Evolutionary conservation across 2,329 filamentous ascomycete genomes (phyloP).

Genomic region (Atkinsonella texensis): DNA sequence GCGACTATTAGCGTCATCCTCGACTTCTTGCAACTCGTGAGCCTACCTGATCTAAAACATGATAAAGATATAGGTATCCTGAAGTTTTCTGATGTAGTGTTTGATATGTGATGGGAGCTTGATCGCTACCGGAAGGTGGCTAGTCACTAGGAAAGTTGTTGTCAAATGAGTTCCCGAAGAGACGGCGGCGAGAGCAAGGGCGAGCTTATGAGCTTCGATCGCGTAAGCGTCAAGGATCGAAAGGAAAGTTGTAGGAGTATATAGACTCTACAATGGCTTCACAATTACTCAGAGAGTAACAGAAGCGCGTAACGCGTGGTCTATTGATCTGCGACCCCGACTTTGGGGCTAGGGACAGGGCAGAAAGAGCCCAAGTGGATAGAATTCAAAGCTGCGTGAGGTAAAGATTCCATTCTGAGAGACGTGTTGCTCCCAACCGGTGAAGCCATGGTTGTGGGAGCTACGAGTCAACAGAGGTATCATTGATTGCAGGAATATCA

Average conservation of each 20-base stretch:
- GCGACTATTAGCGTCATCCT: neutral
- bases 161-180: neutral
- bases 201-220: neutral
- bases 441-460: slow-evolving; percentile 3
- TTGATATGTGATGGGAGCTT: neutral
- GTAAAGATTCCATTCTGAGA: neutral
- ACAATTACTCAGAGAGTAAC: slow-evolving; percentile 11
- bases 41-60: slow-evolving; percentile 3
- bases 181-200: neutral
- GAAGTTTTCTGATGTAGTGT: neutral
- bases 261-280: slow-evolving; percentile 12
- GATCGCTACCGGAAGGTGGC: too few relatives aligned
- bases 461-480: neutral
- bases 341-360: slow-evolving; percentile 30
- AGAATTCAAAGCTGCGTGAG: neutral
- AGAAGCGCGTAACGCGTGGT: slow-evolving; percentile 13
- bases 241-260: slow-evolving; percentile 6
- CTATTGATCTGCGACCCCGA: slow-evolving; percentile 35
- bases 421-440: neutral
- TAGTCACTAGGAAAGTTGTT: neutral
- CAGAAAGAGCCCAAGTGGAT: neutral
- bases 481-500: neutral
- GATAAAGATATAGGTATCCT: neutral
- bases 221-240: neutral
- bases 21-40: neutral